A percentile compares a stretch with the other conserved stretches of the same genome.
phyloP scores from a whole-genome alignment of 83 land plant species.

The Thuja plicata region DNA sequence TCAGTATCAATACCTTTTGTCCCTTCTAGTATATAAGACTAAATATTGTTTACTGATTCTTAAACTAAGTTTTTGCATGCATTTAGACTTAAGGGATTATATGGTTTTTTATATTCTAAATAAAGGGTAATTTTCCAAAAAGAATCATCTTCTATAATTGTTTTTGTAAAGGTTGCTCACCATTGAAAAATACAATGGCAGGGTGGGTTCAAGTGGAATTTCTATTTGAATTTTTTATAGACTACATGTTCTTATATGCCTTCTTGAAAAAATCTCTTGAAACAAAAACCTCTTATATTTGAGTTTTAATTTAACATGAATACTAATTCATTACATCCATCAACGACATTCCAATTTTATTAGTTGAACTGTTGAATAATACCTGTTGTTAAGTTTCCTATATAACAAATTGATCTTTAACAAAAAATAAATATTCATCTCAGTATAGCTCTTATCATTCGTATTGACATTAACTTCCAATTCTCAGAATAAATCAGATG shows the following conservation, averaged over 20 bases:
- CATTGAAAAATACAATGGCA: not conserved
- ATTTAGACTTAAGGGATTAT: not conserved
- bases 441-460: not conserved
- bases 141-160: too few species aligned
- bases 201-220: not conserved
- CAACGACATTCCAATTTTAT: not conserved
- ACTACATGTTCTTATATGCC: too few species aligned
- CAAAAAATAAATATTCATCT: not conserved
- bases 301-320: too few species aligned
- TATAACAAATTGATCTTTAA: not conserved
- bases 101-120: too few species aligned
- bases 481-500: not conserved
- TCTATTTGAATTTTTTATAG: not conserved
- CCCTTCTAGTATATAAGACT: not conserved
- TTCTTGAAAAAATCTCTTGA: too few species aligned
- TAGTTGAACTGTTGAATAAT: not conserved
- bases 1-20: not conserved
- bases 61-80: not conserved
- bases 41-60: not conserved
- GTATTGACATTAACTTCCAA: not conserved
- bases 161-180: not conserved
- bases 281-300: too few species aligned
- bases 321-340: not conserved
- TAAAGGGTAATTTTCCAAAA: not conserved
- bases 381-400: not conserved